phyloP scores from a whole-genome alignment of 768 basidiomycete species.

The Wakefieldia striispora region DNA sequence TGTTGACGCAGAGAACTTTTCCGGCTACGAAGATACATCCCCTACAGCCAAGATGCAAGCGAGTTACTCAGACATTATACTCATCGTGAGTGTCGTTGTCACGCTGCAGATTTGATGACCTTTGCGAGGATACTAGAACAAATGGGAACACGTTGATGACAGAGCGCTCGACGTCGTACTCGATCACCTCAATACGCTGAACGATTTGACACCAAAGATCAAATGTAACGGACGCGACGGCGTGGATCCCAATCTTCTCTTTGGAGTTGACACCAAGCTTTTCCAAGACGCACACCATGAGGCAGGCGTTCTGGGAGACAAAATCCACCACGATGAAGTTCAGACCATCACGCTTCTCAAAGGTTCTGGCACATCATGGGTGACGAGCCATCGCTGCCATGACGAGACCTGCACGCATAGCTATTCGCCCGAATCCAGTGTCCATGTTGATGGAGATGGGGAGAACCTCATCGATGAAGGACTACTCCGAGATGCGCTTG shows the following conservation, averaged over 20 bases:
- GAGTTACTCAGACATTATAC: conserved; percentile 89
- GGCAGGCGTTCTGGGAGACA: conserved; percentile 11
- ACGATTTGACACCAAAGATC: conserved; percentile 87
- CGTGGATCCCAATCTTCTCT: conserved; percentile 76
- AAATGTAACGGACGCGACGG: conserved; percentile 60
- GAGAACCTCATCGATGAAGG: conserved; percentile 34
- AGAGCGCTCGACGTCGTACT: conserved; percentile 76
- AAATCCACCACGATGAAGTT: conserved; percentile 76
- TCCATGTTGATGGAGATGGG: conserved; percentile 6
- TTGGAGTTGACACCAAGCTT: conserved; percentile 86
- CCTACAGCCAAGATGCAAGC: conserved; percentile 93
- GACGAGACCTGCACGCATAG: conserved; percentile 4
- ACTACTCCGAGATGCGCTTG: conserved; percentile 47
- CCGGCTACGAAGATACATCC: conserved; percentile 89
- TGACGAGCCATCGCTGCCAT: conserved; percentile 19
- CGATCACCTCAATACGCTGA: conserved; percentile 86
- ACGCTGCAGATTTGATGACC: conserved; percentile 5
- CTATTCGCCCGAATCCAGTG: not conserved
- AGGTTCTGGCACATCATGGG: conserved; percentile 31
- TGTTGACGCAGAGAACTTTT: conserved; percentile 87
- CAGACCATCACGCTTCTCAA: conserved; percentile 69
- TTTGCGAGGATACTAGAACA: conserved; percentile 53
- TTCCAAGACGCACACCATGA: conserved; percentile 38
- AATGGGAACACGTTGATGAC: conserved; percentile 85
- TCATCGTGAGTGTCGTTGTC: conserved; percentile 57